Evolutionary conservation across 2,329 filamentous ascomycete genomes (phyloP).

Genomic region (Phoma sp.): DNA sequence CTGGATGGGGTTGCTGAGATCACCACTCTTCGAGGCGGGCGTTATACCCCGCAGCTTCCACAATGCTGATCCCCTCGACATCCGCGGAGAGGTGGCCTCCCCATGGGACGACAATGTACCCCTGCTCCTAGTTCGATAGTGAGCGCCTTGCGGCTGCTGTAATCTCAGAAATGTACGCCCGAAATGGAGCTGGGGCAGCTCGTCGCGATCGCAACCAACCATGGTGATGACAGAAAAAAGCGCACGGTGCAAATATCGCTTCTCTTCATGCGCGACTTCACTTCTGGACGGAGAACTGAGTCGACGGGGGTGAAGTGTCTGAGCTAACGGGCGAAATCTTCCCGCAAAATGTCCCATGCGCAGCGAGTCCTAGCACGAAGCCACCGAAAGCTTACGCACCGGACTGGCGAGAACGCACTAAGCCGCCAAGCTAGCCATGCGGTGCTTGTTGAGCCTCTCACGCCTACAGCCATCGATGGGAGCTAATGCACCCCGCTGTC

Average conservation of each 20-base stretch:
- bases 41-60: conserved; percentile 12
- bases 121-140: not conserved
- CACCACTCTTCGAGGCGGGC: not conserved
- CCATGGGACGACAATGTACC: conserved; percentile 2
- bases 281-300: conserved; percentile 1
- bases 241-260: conserved; percentile 11
- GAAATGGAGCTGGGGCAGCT: conserved; percentile 7
- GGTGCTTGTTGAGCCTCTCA: conserved; percentile 37
- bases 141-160: conserved; percentile 2
- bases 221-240: not conserved
- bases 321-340: conserved; percentile 21
- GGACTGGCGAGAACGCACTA: conserved; percentile 23
- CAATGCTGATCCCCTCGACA: conserved; percentile 8
- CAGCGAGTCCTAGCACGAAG: not conserved
- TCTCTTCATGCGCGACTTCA: not conserved
- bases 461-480: conserved; percentile 25
- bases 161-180: conserved; percentile 2
- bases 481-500: conserved; percentile 37
- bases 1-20: not conserved
- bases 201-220: not conserved
- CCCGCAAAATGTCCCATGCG: conserved; percentile 34
- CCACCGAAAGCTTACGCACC: conserved; percentile 15
- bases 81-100: conserved; percentile 6
- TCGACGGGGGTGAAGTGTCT: conserved; percentile 3
- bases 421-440: conserved; percentile 23